phyloP scores from a whole-genome alignment of 1,284 basidiomycete species.

The Ustilago nuda region DNA sequence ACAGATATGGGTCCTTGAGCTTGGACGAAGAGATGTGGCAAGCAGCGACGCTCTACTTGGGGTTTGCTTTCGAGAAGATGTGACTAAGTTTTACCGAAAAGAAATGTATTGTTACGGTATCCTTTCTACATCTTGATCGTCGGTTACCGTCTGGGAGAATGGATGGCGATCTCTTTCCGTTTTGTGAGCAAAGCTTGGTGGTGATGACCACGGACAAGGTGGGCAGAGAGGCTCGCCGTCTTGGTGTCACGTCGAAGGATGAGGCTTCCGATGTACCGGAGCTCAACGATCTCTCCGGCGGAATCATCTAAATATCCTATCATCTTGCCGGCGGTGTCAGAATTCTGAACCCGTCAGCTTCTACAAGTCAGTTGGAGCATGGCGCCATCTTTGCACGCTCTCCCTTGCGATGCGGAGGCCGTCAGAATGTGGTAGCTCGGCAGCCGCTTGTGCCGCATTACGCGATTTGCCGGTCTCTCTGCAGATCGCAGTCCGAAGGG shows the following conservation, averaged over 20 bases:
- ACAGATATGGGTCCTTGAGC: constrained; percentile 37
- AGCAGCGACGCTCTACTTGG: constrained; percentile 60
- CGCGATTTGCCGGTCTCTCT: not conserved
- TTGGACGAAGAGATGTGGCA: constrained; percentile 65
- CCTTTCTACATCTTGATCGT: not conserved
- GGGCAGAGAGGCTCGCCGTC: too few relatives aligned
- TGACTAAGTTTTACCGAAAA: constrained; percentile 1
- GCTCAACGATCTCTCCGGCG: too few relatives aligned
- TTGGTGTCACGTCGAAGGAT: too few relatives aligned
- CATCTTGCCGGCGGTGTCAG: too few relatives aligned
- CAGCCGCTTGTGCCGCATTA: constrained; percentile 1
- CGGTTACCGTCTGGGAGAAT: not conserved
- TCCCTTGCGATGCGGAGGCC: not conserved
- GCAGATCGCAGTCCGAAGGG: not conserved
- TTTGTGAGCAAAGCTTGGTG: not conserved
- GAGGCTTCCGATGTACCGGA: too few relatives aligned
- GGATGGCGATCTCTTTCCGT: not conserved
- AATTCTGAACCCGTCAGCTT: too few relatives aligned
- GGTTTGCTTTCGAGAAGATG: constrained; percentile 65
- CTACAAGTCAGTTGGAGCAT: too few relatives aligned
- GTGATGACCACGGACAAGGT: too few relatives aligned
- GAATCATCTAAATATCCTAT: too few relatives aligned
- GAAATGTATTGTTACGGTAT: constrained; percentile 15
- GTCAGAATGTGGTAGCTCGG: not conserved
- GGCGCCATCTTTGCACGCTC: not conserved